Evolutionary conservation across 2,329 filamentous ascomycete species (phyloP).

Genomic region (Colletotrichum higginsianum): DNA sequence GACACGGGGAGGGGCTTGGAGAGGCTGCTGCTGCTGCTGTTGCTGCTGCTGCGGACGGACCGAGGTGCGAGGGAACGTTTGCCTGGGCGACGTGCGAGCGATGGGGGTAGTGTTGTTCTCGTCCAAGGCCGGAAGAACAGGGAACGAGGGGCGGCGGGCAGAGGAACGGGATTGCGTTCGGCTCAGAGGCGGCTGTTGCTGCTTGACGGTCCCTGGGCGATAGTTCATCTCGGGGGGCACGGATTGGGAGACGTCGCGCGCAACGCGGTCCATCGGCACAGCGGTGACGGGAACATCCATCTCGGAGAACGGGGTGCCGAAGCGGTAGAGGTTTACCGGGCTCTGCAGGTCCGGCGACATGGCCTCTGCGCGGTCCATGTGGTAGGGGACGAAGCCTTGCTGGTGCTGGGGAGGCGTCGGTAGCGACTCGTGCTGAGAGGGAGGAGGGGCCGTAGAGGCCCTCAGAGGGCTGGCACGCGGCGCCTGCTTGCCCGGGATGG

Average conservation of each 20-base stretch:
- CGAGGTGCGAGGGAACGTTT: slow-evolving; percentile 54
- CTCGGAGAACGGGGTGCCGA: slow-evolving; percentile 90
- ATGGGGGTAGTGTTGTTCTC: slow-evolving; percentile 70
- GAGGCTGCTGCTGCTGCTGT: slow-evolving; percentile 53
- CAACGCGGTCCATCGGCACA: slow-evolving; percentile 78
- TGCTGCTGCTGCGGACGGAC: slow-evolving; percentile 45
- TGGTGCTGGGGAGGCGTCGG: slow-evolving; percentile 42
- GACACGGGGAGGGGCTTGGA: slow-evolving; percentile 68
- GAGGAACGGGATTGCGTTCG: slow-evolving; percentile 71
- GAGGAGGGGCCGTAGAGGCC: slow-evolving; percentile 49
- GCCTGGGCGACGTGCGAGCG: slow-evolving; percentile 52
- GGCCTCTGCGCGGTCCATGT: slow-evolving; percentile 66
- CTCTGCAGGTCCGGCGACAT: slow-evolving; percentile 71
- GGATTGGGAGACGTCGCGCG: slow-evolving; percentile 87
- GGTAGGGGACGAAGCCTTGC: slow-evolving; percentile 62
- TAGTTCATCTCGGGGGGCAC: slow-evolving; percentile 96
- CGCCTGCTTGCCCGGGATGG: slow-evolving; percentile 65
- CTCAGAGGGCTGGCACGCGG: slow-evolving; percentile 49
- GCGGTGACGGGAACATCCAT: slow-evolving; percentile 89
- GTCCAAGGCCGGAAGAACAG: slow-evolving; percentile 77
- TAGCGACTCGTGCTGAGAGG: slow-evolving; percentile 47
- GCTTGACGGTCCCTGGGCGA: slow-evolving; percentile 59
- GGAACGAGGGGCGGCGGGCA: slow-evolving; percentile 76
- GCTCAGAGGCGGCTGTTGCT: slow-evolving; percentile 52
- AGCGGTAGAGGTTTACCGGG: slow-evolving; percentile 76